Evolutionary conservation across 306 rosid species (phyloP).

Genomic region (Pyrus pyrifolia): DNA sequence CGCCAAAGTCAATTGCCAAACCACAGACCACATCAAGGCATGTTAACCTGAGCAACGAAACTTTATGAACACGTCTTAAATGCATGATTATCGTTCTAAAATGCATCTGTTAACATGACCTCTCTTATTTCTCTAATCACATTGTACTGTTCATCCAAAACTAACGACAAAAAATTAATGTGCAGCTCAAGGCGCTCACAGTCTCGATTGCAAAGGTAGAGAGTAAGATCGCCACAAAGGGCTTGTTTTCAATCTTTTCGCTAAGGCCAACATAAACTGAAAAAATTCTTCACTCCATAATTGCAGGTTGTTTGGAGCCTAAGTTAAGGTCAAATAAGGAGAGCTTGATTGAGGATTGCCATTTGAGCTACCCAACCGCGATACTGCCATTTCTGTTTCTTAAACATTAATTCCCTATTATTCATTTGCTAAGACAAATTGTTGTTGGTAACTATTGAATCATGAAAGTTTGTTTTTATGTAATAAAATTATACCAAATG

Average conservation of each 20-base stretch:
- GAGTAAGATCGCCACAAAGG: background rate
- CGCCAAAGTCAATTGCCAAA: slow-evolving; percentile 25
- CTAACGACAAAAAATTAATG: slow-evolving; percentile 18
- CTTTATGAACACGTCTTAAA: too few relatives aligned
- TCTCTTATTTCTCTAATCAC: background rate
- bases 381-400: background rate
- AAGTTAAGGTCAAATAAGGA: background rate
- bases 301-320: slow-evolving; percentile 5
- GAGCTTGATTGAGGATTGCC: background rate
- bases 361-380: background rate
- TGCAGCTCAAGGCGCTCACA: slow-evolving; percentile 58
- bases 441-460: background rate
- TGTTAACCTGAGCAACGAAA: slow-evolving; percentile 7
- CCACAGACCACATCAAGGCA: slow-evolving; percentile 37
- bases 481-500: background rate
- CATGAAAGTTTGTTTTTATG: background rate
- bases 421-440: background rate
- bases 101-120: background rate
- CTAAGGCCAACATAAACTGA: background rate
- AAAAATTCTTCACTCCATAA: background rate
- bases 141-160: background rate
- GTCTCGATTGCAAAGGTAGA: slow-evolving; percentile 58
- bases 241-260: background rate
- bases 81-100: background rate
- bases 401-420: background rate